A percentile compares a stretch with the other conserved stretches of the same genome.
Evolutionary conservation across 2,329 filamentous ascomycete genomes (phyloP).

Genomic region (Aspergillus viridinutans): DNA sequence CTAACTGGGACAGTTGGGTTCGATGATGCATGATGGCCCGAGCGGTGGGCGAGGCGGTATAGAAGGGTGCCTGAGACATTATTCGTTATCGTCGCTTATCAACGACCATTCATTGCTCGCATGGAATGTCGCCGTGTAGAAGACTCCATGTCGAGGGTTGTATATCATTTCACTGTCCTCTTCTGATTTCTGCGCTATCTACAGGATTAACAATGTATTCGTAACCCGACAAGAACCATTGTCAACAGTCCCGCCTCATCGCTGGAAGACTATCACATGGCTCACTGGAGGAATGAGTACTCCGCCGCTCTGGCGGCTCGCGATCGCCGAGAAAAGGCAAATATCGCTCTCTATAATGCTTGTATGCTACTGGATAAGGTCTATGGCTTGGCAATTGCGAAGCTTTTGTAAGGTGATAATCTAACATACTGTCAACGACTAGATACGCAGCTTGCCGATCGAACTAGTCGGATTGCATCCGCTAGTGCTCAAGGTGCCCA

Average conservation of each 20-base stretch:
- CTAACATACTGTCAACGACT: slow-evolving; percentile 18
- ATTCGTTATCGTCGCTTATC: slow-evolving; percentile 2
- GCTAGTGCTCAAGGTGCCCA: slow-evolving; percentile 22
- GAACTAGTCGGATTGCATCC: slow-evolving; percentile 53
- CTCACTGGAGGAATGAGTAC: slow-evolving; percentile 79
- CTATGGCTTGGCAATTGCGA: background rate
- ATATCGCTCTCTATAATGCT: slow-evolving; percentile 67
- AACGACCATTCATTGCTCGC: background rate
- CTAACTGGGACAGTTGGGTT: slow-evolving; percentile 17
- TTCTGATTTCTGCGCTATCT: background rate
- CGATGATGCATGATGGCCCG: slow-evolving; percentile 29
- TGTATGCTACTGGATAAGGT: slow-evolving; percentile 50
- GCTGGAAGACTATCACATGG: slow-evolving; percentile 40
- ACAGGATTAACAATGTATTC: slow-evolving; percentile 5
- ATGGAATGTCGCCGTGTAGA: background rate
- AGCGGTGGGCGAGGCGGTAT: slow-evolving; percentile 31
- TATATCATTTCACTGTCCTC: background rate
- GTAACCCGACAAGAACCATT: slow-evolving; percentile 1
- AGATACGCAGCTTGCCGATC: slow-evolving; percentile 66
- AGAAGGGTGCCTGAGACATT: slow-evolving; percentile 15
- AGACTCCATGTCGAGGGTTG: background rate
- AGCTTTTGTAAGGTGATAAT: slow-evolving; percentile 8
- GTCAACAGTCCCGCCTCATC: slow-evolving; percentile 11
- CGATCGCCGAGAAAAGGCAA: slow-evolving; percentile 64
- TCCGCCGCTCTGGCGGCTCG: slow-evolving; percentile 67